Conservation (phyloP, 257 asterid genomes). For the Fraxinus pennsylvanica region DNA sequence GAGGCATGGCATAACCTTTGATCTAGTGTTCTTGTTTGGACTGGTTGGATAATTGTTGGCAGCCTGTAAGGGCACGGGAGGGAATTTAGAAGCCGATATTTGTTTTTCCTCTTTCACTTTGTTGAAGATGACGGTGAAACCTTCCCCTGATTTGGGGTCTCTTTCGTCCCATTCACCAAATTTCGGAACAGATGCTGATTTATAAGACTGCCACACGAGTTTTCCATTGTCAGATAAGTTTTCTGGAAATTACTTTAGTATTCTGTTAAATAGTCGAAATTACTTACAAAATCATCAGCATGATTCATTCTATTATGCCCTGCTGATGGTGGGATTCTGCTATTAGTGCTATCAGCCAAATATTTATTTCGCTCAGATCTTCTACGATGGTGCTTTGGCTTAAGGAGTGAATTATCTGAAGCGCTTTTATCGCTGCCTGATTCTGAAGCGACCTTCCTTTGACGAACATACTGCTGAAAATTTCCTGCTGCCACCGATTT, state of each 20-base stretch:
- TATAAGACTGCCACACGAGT: slow-evolving; percentile 42
- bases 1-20: slow-evolving; percentile 38
- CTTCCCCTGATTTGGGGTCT: slow-evolving; percentile 69
- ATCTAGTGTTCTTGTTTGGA: slow-evolving; percentile 30
- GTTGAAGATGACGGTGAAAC: slow-evolving; percentile 73
- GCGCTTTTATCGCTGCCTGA: slow-evolving; percentile 38
- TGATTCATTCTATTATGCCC: slow-evolving; percentile 25
- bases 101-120: slow-evolving; percentile 80
- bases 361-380: slow-evolving; percentile 34
- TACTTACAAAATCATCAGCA: slow-evolving; percentile 56
- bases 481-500: slow-evolving; percentile 12
- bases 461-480: not conserved
- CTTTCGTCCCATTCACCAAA: slow-evolving; percentile 80
- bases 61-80: slow-evolving; percentile 37
- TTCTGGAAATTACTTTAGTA: not conserved
- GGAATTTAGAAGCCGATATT: slow-evolving; percentile 57
- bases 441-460: slow-evolving; percentile 27
- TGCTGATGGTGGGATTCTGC: slow-evolving; percentile 28
- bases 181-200: slow-evolving; percentile 70
- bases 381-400: slow-evolving; percentile 26
- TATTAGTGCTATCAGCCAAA: not conserved
- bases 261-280: not conserved
- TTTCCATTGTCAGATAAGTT: not conserved
- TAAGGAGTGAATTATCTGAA: slow-evolving; percentile 24
- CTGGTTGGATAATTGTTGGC: slow-evolving; percentile 23